Conservation (phyloP, 2,329 filamentous ascomycete species). For the Ascocoryne sarcoides region DNA sequence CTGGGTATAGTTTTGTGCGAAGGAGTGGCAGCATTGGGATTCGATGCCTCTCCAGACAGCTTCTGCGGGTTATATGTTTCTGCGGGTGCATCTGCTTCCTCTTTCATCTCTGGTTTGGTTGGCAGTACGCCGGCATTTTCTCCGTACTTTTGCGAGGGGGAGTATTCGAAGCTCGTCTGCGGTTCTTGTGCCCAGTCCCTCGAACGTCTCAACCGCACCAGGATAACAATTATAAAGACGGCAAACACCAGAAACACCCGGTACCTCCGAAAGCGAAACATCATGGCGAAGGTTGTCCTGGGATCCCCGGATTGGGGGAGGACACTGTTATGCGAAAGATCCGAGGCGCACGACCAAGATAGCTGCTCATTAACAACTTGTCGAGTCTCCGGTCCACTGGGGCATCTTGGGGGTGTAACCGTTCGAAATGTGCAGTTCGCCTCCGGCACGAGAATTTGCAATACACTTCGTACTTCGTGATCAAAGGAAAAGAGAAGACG, state of each 20-base stretch:
- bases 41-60: too few species aligned
- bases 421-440: too few species aligned
- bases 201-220: conserved; percentile 15
- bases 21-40: neutral
- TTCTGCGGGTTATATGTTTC: too few species aligned
- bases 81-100: neutral
- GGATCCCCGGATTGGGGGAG: neutral
- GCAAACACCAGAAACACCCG: conserved; percentile 40
- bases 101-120: neutral
- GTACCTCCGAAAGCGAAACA: conserved; percentile 53
- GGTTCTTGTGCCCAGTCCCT: conserved; percentile 11
- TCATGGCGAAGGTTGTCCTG: conserved; percentile 20
- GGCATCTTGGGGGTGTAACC: too few species aligned
- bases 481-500: too few species aligned
- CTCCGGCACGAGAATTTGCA: too few species aligned
- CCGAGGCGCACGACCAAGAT: too few species aligned
- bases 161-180: conserved; percentile 5
- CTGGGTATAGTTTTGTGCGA: neutral
- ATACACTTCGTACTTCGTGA: too few species aligned
- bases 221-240: conserved; percentile 10
- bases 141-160: conserved; percentile 3
- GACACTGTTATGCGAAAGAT: conserved; percentile 12
- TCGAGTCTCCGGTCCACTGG: too few species aligned
- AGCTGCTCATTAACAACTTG: too few species aligned
- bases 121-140: neutral